Base-by-base conservation (phyloP, 257 asterid genomes). In the Plantago ovata region DNA sequence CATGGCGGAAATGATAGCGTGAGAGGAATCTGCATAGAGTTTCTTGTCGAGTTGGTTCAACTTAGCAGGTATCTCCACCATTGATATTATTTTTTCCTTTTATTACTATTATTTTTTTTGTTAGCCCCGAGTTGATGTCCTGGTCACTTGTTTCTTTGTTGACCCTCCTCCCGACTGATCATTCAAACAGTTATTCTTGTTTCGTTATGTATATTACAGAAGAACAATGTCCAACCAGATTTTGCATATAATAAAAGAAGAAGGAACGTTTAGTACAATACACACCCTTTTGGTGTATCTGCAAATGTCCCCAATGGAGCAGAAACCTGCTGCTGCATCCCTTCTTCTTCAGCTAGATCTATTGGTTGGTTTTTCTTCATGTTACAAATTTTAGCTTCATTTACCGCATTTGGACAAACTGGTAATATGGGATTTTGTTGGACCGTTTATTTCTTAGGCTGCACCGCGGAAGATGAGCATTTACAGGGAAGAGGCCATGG, bases 261-360 rank as follows among this genome's bases (percentile, higher is more conserved):
- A 87, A 77, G 96, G 93, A 74, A 76, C 89, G 44, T 82, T 79
- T 61, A 84, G 87, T 71, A 87, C 87, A 2, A 79, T 80, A 90
- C 96, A 87, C 72, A 74, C 84, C 11, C 81, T 87, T 71, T 65
- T 87, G 63, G 89, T 82, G 66, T 79, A 79, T 69, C 75, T 87
- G 18, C 96, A 84, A 62, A 87, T 84, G 94, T 78, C 87, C 22
- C 81, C 96, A 21, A 77, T 79, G 94, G 93, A 82, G 68, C 96
- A 81, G 72, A 85, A 82, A 62, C 86, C 92, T 39, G 74, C 79
- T 66, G 68, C 78, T 49, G 96, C 96, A n/a, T 64, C 84, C 40
- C 87, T 87, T 56, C 93, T 87, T 64, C 79, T 87, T 58, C 96
- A 84, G 76, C 84, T 87, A 64, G 96, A 87, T 65, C 81, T 87